A percentile compares a stretch with the other conserved stretches of the same genome.
Conservation (phyloP, 495 filamentous ascomycete genomes). For the Aspergillus asperescens region DNA sequence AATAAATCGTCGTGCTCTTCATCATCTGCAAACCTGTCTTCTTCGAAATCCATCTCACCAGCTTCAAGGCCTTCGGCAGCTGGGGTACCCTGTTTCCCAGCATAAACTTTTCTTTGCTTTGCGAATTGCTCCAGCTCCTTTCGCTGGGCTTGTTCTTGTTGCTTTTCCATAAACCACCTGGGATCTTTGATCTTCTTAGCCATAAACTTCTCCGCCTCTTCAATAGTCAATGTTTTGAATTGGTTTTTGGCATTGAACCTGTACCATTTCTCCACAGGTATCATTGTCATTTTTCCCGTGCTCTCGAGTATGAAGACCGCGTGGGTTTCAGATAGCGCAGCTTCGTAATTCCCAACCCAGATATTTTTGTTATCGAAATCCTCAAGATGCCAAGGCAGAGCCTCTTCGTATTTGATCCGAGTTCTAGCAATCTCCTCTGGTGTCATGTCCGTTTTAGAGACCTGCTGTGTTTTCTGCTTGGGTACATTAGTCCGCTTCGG, state of each 20-base stretch:
- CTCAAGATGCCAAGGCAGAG: constrained; percentile 91
- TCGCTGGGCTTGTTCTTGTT: constrained; percentile 44
- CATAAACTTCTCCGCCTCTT: constrained; percentile 81
- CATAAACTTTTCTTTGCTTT: constrained; percentile 42
- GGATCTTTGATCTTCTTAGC: constrained; percentile 64
- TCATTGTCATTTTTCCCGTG: constrained; percentile 65
- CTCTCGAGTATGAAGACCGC: constrained; percentile 67
- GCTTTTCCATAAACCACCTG: constrained; percentile 71
- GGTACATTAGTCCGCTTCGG: constrained; percentile 56
- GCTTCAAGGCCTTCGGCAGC: constrained; percentile 50
- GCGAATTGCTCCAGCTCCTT: constrained; percentile 48
- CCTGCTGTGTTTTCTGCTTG: constrained; percentile 61
- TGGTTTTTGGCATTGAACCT: constrained; percentile 78
- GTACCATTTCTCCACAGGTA: constrained; percentile 93
- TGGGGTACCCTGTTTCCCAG: constrained; percentile 35
- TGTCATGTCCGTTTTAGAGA: constrained; percentile 75
- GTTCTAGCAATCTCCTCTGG: constrained; percentile 73
- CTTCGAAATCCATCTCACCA: constrained; percentile 57
- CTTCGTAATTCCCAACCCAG: constrained; percentile 88
- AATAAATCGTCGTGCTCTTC: constrained; percentile 80
- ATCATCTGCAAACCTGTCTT: constrained; percentile 75
- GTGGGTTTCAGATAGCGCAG: constrained; percentile 70
- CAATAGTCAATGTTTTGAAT: constrained; percentile 73
- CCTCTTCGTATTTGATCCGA: constrained; percentile 87
- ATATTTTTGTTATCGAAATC: constrained; percentile 91